A percentile compares a stretch with the other conserved stretches of the same genome.
phyloP scores from a whole-genome alignment of 768 basidiomycete species.

The Candolleomyces eurysporus region DNA sequence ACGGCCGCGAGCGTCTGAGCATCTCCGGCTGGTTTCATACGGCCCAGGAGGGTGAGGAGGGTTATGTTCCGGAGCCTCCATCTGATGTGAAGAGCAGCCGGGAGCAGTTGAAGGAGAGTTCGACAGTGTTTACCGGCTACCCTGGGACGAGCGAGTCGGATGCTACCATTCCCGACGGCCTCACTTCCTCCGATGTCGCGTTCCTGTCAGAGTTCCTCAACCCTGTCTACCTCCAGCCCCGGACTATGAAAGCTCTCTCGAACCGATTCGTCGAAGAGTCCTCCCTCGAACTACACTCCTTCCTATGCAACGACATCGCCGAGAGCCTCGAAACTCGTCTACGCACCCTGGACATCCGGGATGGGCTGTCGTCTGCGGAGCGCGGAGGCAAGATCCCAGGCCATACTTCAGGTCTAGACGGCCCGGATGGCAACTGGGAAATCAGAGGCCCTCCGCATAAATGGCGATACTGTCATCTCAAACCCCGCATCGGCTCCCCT shows the following conservation, averaged over 20 bases:
- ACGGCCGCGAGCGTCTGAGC: conserved; percentile 73
- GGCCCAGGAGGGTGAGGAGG: conserved; percentile 88
- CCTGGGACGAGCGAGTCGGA: conserved; percentile 35
- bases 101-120: conserved; percentile 86
- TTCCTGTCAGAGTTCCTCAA: conserved; percentile 87
- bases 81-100: conserved; percentile 72
- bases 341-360: conserved; percentile 57
- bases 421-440: conserved; percentile 43
- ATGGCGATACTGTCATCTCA: conserved; percentile 84
- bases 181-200: conserved; percentile 56
- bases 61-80: conserved; percentile 57
- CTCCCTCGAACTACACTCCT: conserved; percentile 83
- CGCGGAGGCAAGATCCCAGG: conserved; percentile 57
- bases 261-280: conserved; percentile 83
- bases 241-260: conserved; percentile 78
- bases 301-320: conserved; percentile 72
- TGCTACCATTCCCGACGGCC: conserved; percentile 49
- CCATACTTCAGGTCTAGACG: conserved; percentile 58
- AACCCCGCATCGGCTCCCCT: conserved; percentile 13
- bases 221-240: conserved; percentile 82
- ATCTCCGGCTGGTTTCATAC: conserved; percentile 98
- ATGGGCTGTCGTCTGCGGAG: conserved; percentile 52
- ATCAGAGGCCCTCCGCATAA: conserved; percentile 90
- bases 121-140: conserved; percentile 61
- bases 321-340: conserved; percentile 63